These are phyloP conservation scores for Elsinoe perseae DNA, from an alignment of 2,329 filamentous ascomycete species.

Conservation along the genomic window DNA sequence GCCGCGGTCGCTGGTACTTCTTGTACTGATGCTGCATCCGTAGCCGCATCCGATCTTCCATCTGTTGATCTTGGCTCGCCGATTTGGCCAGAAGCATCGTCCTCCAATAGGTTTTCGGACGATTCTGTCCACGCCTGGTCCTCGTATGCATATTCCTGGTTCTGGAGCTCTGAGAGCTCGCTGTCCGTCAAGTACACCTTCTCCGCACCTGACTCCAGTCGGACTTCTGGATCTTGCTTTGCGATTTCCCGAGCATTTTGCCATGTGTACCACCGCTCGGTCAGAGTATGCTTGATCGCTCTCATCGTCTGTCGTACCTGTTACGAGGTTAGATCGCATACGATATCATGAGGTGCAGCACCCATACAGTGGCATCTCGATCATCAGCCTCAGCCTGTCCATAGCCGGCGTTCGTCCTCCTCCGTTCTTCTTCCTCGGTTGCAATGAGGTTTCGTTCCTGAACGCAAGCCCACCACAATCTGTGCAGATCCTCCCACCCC, in stretches of 20 bases:
- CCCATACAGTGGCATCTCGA: constrained; percentile 59
- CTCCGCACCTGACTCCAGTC: constrained; percentile 40
- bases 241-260: constrained; percentile 64
- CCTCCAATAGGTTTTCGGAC: neutral
- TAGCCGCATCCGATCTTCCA: neutral
- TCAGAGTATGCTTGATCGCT: constrained; percentile 74
- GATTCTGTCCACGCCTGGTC: constrained; percentile 3
- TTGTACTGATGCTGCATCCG: neutral
- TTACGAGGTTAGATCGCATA: neutral
- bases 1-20: neutral
- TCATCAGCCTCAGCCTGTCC: constrained; percentile 59
- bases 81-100: neutral
- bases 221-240: constrained; percentile 57
- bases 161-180: neutral
- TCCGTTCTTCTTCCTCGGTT: constrained; percentile 66
- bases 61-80: neutral
- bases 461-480: constrained; percentile 87
- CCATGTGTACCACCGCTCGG: constrained; percentile 84
- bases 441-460: constrained; percentile 83
- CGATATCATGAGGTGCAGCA: neutral
- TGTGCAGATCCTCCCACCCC: constrained; percentile 88
- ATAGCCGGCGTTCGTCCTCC: constrained; percentile 60
- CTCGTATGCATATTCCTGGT: neutral
- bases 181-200: constrained; percentile 3
- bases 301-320: constrained; percentile 72